Base-by-base conservation (phyloP, 2,329 filamentous ascomycete species). In the Epichloe uncinata region DNA sequence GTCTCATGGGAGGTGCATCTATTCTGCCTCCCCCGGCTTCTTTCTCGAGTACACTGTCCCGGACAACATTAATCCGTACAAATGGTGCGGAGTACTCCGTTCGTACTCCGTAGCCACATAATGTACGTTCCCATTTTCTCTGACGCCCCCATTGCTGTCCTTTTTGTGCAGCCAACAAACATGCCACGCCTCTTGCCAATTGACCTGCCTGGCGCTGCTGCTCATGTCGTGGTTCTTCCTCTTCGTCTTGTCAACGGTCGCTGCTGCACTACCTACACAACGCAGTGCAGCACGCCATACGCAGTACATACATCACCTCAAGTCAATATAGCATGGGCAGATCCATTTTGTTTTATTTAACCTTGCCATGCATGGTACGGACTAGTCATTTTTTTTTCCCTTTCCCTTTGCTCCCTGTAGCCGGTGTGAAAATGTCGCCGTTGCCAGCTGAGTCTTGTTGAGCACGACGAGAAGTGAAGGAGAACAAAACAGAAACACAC, bases 381-480 rank as follows among this genome's bases (percentile, higher is more conserved):
- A 42, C 5, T 42, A 18, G 7, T 20, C 11, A 5, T 18, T 18
- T 18, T 18, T 18, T 18, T 18, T 20, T 1, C 12, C 11, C 5
- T 18, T 22, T 16, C 11, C 12, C 11, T 20, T 42, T 26, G 18
- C 40, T 22, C 42, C 8, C 20, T 44, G 26, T 42, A 5, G 41
- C 4, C n/a, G 4, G 6, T 40, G 37, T 40, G 30, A 30, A 30
- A 30, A n/a, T 37, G 47, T 49, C 40, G 47, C 47, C 47, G 41
- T 44, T 49, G 47, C 47, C 47, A 35, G 47, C 47, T 30, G 3
- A 30, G 20, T 49, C 47, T 49, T 49, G 22, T 18, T 18, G 16
- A 18, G 16, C 16, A 18, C 16, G 16, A 7, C 6, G 26, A 36
- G 15, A 33, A 26, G 12, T n/a, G 26, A 41, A 36, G 42, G 18